Base-by-base conservation (phyloP, 257 asterid species). In the Paraleonurus japonicus region DNA sequence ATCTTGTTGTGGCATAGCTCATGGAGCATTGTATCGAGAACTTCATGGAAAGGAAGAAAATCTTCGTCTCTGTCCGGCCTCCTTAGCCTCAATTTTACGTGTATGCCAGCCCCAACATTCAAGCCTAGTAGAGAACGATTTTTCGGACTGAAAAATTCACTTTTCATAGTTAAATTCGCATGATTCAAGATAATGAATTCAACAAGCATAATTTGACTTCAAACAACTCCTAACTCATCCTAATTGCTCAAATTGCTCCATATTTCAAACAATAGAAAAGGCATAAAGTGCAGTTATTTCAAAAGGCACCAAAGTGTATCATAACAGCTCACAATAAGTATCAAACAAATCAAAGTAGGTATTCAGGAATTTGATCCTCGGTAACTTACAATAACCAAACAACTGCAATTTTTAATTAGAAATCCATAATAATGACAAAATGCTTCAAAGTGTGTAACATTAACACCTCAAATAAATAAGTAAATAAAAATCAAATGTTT, bases 1-100 rank as follows among this genome's bases (percentile, higher is more conserved):
- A 91, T 96, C 61, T 50, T 83, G 61, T 91, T 94, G 77, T 94
- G 99, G 80, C 97, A 91, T 61, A 91, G 89, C 82, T 94, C 99
- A 61, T 94, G 99, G 55, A 94, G 97, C 97, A 94, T 94, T 48
- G 99, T 94, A 76, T 94, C 99, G 12, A 94, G 73, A 77, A 94
- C 84, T 80, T 85, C 81, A 78, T 91, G 75, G 70, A 65, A 94
- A 16, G 92, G 93, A 67, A 85, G 75, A 80, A 91, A 94, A 20
- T 84, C 92, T n/a, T 83, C 89, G 20, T 94, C 97, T 19, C 77
- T 85, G 79, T 89, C 80, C 24, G 81, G 68, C 68, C 90, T 85
- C 72, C 99, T 76, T 73, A 91, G 99, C 85, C 99, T 89, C 80
- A 94, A 66, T 54, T 91, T 94, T 39, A 94, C 86, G 58, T 91